phyloP scores from a whole-genome alignment of 345 rosid species.

The Clausena lansium region DNA sequence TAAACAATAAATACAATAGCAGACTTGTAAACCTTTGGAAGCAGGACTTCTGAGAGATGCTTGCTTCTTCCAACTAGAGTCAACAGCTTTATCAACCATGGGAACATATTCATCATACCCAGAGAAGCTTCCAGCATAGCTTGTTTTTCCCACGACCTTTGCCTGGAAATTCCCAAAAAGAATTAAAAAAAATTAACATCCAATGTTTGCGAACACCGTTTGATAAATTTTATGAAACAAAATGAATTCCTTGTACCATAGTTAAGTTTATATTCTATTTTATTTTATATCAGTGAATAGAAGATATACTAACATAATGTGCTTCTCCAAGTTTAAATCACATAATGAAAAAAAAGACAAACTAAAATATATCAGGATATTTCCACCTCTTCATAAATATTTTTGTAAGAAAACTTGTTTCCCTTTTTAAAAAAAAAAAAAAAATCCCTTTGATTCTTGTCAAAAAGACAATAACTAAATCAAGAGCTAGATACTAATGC shows the following conservation, averaged over 20 bases:
- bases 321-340: not conserved
- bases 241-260: not conserved
- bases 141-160: slow-evolving; percentile 61
- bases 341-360: not conserved
- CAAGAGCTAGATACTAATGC: not conserved
- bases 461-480: not conserved
- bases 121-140: slow-evolving; percentile 59
- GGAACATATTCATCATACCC: slow-evolving; percentile 99
- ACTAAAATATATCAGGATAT: not conserved
- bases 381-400: not conserved
- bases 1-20: not conserved
- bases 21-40: slow-evolving; percentile 54
- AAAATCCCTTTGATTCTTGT: not conserved
- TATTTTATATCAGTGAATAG: not conserved
- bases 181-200: slow-evolving; percentile 9
- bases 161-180: slow-evolving; percentile 44
- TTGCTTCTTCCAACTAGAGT: slow-evolving; percentile 82
- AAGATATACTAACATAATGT: not conserved
- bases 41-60: slow-evolving; percentile 40
- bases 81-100: slow-evolving; percentile 97
- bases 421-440: not conserved
- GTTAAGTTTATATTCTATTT: not conserved
- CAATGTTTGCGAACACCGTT: not conserved
- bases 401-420: not conserved
- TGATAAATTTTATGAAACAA: not conserved